phyloP scores from a whole-genome alignment of 2,329 filamentous ascomycete genomes.

The Trichoderma atroviride region DNA sequence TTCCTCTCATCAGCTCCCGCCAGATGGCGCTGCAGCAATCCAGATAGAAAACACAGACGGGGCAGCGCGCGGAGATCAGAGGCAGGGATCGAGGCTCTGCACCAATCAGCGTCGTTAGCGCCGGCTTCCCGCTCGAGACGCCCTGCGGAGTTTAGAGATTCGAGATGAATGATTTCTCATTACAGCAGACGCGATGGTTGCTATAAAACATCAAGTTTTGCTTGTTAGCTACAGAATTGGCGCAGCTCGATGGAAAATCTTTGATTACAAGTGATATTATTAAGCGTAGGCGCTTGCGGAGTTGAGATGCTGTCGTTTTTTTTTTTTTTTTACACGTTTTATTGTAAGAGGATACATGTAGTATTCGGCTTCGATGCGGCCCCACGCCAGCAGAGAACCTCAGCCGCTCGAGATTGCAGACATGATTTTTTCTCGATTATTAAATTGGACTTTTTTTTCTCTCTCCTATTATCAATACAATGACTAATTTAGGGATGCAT shows the following conservation, averaged over 20 bases:
- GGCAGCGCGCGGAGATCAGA: conserved; percentile 4
- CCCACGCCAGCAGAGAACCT: not conserved
- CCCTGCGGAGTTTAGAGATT: conserved; percentile 21
- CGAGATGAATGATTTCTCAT: not conserved
- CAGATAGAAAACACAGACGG: not conserved
- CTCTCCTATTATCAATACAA: not conserved
- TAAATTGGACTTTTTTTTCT: not conserved
- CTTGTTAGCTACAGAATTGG: not conserved
- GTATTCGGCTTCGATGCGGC: not conserved
- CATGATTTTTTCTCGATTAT: not conserved
- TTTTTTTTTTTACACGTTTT: not conserved
- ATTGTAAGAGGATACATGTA: not conserved
- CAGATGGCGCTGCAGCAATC: not conserved
- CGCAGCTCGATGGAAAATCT: not conserved
- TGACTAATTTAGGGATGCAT: not conserved
- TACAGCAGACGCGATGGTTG: not conserved
- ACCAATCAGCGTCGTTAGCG: conserved; percentile 21
- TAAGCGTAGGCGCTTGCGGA: not conserved
- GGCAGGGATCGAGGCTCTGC: not conserved
- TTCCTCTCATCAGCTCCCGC: not conserved
- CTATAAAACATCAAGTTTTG: not conserved
- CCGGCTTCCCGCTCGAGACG: conserved; percentile 21
- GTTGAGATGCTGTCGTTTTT: not conserved
- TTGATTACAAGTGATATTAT: not conserved
- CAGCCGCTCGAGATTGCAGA: not conserved